Percentiles rank a stretch among this genome's conserved stretches.
Conservation (phyloP, 306 rosid species). For the Begonia loranthoides region DNA sequence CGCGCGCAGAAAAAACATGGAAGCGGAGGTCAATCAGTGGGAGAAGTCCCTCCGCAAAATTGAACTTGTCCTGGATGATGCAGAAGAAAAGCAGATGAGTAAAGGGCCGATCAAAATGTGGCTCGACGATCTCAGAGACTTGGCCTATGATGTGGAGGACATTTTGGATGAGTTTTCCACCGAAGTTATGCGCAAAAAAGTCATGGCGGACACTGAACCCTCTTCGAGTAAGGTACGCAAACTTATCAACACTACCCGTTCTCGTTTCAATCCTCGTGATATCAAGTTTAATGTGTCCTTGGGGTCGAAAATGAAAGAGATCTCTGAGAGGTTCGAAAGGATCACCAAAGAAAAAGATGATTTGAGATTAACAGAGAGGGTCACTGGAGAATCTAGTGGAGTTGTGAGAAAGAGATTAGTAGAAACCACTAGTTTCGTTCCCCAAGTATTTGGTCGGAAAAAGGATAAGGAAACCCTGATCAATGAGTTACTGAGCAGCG, state of each 20-base stretch:
- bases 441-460: background rate
- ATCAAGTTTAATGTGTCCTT: background rate
- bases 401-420: background rate
- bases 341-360: constrained; percentile 2
- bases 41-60: too few species aligned
- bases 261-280: background rate
- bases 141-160: too few species aligned
- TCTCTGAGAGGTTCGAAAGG: background rate
- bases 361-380: background rate
- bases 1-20: too few species aligned
- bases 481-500: background rate
- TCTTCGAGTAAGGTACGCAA: background rate
- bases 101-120: too few species aligned
- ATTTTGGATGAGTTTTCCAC: too few species aligned
- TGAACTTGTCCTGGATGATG: too few species aligned
- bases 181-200: too few species aligned
- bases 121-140: too few species aligned
- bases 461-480: background rate
- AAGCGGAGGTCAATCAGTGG: too few species aligned
- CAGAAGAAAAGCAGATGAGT: too few species aligned
- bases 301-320: too few species aligned
- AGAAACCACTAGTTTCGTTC: constrained; percentile 4
- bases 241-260: background rate
- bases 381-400: background rate
- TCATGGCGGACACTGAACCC: background rate